phyloP scores from a whole-genome alignment of 1,284 basidiomycete genomes.

The Bjerkandera adusta region DNA sequence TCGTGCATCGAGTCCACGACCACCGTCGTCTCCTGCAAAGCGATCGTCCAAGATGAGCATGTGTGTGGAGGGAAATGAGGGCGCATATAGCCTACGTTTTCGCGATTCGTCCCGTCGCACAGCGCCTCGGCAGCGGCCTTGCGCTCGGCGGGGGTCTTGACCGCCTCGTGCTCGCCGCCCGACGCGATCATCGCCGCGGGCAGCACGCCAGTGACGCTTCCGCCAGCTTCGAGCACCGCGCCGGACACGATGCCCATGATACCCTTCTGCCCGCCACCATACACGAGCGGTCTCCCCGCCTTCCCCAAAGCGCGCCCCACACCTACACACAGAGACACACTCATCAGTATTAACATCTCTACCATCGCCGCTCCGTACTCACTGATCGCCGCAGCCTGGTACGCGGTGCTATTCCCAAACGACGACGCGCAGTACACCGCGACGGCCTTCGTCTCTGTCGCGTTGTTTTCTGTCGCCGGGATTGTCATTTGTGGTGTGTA shows the following conservation, averaged over 20 bases:
- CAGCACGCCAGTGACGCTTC: slow-evolving; percentile 79
- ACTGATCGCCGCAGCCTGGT: slow-evolving; percentile 70
- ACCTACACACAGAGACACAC: slow-evolving; percentile 37
- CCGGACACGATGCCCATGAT: slow-evolving; percentile 87
- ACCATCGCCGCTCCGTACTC: slow-evolving; percentile 22
- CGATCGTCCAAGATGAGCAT: not conserved
- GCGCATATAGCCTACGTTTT: slow-evolving; percentile 40
- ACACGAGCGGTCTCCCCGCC: slow-evolving; percentile 69
- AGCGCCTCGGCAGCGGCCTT: slow-evolving; percentile 25
- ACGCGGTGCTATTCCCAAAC: slow-evolving; percentile 59
- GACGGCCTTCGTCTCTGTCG: slow-evolving; percentile 39
- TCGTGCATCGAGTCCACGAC: slow-evolving; percentile 90
- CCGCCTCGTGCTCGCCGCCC: slow-evolving; percentile 60
- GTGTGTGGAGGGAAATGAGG: not conserved
- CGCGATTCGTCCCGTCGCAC: slow-evolving; percentile 35
- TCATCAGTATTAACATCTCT: slow-evolving; percentile 4
- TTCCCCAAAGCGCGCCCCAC: slow-evolving; percentile 73
- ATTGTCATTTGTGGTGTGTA: too few relatives aligned
- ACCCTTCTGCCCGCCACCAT: slow-evolving; percentile 83
- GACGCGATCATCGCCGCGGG: slow-evolving; percentile 72
- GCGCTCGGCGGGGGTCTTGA: slow-evolving; percentile 21
- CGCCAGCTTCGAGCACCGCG: slow-evolving; percentile 64
- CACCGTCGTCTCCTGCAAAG: slow-evolving; percentile 49
- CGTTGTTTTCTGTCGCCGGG: too few relatives aligned
- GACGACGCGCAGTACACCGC: slow-evolving; percentile 84